Base-by-base conservation (phyloP, 306 rosid genomes). In the Quercus wislizeni region DNA sequence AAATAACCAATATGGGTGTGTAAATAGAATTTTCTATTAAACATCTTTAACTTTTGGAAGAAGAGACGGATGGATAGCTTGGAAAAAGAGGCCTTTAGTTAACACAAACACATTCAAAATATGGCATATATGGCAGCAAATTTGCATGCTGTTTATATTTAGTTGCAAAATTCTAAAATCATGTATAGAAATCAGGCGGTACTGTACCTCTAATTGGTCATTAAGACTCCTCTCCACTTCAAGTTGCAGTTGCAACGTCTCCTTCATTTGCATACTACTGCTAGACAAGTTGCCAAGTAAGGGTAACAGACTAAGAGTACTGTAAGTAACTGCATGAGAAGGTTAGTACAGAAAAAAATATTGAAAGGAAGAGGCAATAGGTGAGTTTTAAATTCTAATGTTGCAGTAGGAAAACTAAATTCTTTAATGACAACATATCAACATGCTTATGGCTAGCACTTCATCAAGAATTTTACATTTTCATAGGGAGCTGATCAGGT, bases 251-350 rank as follows among this genome's bases (percentile, higher is more conserved):
- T 85, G 73, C 1, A 46, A 35, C 35, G 87, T 75, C 69, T 85
- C 87, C 80, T 82, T 86, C 25, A 87, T 85, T 85, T 85, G 88
- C 80, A 54, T 80, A 1, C 69, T 79, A 73, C 89, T 87, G 82
- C 56, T 27, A 65, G 67, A 27, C 69, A 76, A 15, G 25, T 27
- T 9, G 13, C 21, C 27, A 57, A 57, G 63, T 23, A 57, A 3
- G 25, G 25, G 10, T 56, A 2, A 56, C 6, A 35, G 41, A 6
- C 41, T 6, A 20, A 7, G 62, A 56, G 23, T 56, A 43, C 7
- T 35, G 6, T 35, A 46, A 46, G 52, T 46, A 4, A 9, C 11
- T 46, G 15, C 52, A 11, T 11, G 52, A 46, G 52, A 35, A 12
- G 15, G 52, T 10, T 46, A 46, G 52, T 11, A 46, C 52, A 46